Evolutionary conservation across 495 filamentous ascomycete species (phyloP).

Genomic region (Pseudoneurospora amorphoporcata): DNA sequence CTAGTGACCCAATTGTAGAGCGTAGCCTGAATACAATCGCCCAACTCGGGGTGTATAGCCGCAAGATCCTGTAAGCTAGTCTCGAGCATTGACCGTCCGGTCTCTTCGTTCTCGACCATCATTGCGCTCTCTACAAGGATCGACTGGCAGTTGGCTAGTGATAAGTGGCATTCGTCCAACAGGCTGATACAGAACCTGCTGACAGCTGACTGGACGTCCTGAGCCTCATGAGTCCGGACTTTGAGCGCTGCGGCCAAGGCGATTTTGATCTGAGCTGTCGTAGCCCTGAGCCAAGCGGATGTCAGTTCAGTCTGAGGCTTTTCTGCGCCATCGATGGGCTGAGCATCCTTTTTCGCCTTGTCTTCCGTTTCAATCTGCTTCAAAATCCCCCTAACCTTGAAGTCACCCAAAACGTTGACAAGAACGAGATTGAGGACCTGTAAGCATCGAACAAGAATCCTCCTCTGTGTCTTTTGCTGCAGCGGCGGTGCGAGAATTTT

Average conservation of each 20-base stretch:
- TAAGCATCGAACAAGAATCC: slow-evolving; percentile 52
- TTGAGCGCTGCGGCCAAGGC: slow-evolving; percentile 71
- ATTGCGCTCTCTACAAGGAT: slow-evolving; percentile 77
- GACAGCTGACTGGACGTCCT: slow-evolving; percentile 60
- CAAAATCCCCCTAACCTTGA: slow-evolving; percentile 34
- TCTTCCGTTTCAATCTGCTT: slow-evolving; percentile 10
- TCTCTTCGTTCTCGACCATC: slow-evolving; percentile 50
- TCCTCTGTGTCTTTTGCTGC: slow-evolving; percentile 51
- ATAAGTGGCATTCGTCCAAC: slow-evolving; percentile 66
- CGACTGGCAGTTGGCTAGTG: slow-evolving; percentile 55
- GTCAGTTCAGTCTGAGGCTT: slow-evolving; percentile 23
- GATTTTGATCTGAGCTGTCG: slow-evolving; percentile 71
- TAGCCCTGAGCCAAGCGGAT: slow-evolving; percentile 71
- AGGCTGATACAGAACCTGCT: slow-evolving; percentile 59
- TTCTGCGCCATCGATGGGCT: slow-evolving; percentile 3
- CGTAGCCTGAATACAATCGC: slow-evolving; percentile 58
- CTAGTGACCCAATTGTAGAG: slow-evolving; percentile 73
- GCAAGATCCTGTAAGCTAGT: slow-evolving; percentile 50
- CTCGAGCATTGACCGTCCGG: slow-evolving; percentile 28
- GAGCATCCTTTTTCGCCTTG: slow-evolving; percentile 3
- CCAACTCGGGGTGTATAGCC: slow-evolving; percentile 50
- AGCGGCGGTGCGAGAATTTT: slow-evolving; percentile 62
- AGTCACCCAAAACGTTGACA: slow-evolving; percentile 55
- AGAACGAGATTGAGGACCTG: slow-evolving; percentile 50
- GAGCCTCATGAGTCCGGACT: slow-evolving; percentile 61